Evolutionary conservation across 2,329 filamentous ascomycete genomes (phyloP).

Genomic region (Dissoconium aciculare): DNA sequence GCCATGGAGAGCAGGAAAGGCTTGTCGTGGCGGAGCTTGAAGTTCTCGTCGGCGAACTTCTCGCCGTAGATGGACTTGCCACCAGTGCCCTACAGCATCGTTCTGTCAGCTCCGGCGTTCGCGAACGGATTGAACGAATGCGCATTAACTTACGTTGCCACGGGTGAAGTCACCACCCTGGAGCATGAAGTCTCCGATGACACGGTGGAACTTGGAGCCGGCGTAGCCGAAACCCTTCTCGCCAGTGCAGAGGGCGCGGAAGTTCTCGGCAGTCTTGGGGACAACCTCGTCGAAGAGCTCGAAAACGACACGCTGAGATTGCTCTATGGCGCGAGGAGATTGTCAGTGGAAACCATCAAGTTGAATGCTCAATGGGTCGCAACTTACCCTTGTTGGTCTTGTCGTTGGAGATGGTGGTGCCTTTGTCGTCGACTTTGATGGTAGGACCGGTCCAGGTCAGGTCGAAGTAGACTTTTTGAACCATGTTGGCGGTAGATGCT

Average conservation of each 20-base stretch:
- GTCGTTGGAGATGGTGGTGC: constrained; percentile 34
- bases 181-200: constrained; percentile 99
- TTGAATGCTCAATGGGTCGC: constrained; percentile 10
- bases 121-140: too few relatives aligned
- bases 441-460: constrained; percentile 45
- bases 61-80: constrained; percentile 95
- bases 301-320: constrained; percentile 64
- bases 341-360: neutral
- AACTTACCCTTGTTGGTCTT: constrained; percentile 43
- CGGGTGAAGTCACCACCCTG: constrained; percentile 95
- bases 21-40: constrained; percentile 76
- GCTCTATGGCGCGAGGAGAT: neutral
- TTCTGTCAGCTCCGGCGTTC: too few relatives aligned
- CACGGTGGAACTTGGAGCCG: constrained; percentile 82
- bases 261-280: constrained; percentile 94
- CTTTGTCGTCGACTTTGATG: constrained; percentile 44
- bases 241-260: constrained; percentile 84
- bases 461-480: constrained; percentile 50
- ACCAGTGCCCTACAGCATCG: constrained; percentile 60
- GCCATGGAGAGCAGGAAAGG: constrained; percentile 96
- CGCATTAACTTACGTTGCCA: constrained; percentile 59
- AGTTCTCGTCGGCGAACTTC: constrained; percentile 97
- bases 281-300: constrained; percentile 72
- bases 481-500: constrained; percentile 59
- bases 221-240: constrained; percentile 77